Conservation (phyloP, 1,139 yeast species). For the Zygosaccharomyces pseudobailii region DNA sequence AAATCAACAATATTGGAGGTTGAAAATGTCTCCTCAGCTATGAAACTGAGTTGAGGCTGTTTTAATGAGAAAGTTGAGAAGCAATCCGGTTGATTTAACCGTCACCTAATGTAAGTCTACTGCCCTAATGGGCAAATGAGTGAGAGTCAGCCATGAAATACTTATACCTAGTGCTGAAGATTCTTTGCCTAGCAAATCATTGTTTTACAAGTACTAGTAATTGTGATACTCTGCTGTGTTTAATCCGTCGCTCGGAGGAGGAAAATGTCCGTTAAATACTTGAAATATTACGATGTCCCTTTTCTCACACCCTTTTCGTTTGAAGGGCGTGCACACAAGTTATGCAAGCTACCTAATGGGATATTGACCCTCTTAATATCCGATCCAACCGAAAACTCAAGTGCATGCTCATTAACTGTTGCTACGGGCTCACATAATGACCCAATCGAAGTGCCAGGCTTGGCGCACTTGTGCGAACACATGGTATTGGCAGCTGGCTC, state of each 20-base stretch:
- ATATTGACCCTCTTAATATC: slow-evolving; percentile 48
- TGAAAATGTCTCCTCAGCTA: background rate
- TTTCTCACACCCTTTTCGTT: slow-evolving; percentile 35
- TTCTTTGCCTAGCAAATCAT: too few relatives aligned
- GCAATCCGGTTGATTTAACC: background rate
- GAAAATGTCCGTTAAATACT: slow-evolving; percentile 18
- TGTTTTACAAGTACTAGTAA: background rate
- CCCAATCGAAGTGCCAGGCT: slow-evolving; percentile 49
- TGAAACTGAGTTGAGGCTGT: slow-evolving; percentile 3
- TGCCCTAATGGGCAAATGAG: background rate
- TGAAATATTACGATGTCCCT: slow-evolving; percentile 35
- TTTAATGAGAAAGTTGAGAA: background rate
- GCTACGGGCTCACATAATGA: slow-evolving; percentile 63
- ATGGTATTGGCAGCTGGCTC: slow-evolving; percentile 54
- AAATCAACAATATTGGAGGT: too few relatives aligned
- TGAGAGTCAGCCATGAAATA: background rate
- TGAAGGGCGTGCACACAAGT: slow-evolving; percentile 39
- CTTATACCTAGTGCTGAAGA: too few relatives aligned
- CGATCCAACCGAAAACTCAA: slow-evolving; percentile 47
- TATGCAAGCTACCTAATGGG: slow-evolving; percentile 52
- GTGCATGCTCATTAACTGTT: slow-evolving; percentile 49
- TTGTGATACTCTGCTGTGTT: background rate
- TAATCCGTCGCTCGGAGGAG: background rate
- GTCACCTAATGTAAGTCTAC: background rate
- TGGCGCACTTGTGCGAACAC: slow-evolving; percentile 76